Evolutionary conservation across 345 rosid species (phyloP).

Genomic region (Moricandia moricandioides): DNA sequence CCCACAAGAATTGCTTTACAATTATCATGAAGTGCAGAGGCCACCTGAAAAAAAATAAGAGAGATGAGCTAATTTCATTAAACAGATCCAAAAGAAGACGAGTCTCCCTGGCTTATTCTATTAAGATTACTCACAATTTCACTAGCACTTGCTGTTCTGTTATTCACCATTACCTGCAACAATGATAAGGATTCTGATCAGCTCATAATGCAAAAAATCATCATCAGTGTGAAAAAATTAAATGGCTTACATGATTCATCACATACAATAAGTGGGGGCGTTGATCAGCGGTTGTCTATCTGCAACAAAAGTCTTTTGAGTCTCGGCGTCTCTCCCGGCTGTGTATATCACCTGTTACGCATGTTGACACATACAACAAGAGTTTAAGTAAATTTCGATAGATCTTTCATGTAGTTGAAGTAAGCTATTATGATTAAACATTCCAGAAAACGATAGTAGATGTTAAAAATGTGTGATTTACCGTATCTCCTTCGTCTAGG

Average conservation of each 20-base stretch:
- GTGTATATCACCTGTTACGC: slow-evolving; percentile 69
- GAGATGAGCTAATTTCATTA: no score
- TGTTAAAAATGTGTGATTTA: no score
- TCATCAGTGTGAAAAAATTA: background rate
- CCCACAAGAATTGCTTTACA: slow-evolving; percentile 97
- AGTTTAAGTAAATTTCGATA: no score
- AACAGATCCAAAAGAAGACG: background rate
- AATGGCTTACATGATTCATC: slow-evolving; percentile 33
- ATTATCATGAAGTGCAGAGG: slow-evolving; percentile 97
- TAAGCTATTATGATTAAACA: no score
- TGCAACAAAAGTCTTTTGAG: slow-evolving; percentile 60
- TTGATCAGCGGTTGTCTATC: slow-evolving; percentile 59
- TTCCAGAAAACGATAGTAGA: no score
- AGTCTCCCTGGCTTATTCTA: background rate
- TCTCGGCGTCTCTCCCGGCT: slow-evolving; percentile 74
- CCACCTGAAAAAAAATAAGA: slow-evolving; percentile 77
- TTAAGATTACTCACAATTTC: slow-evolving; percentile 68
- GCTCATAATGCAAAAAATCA: background rate
- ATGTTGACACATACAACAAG: background rate
- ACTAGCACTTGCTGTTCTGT: slow-evolving; percentile 92
- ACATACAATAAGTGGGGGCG: slow-evolving; percentile 80
- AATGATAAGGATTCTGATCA: slow-evolving; percentile 2
- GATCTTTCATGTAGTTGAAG: background rate
- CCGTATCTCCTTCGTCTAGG: slow-evolving; percentile 82
- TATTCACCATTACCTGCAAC: slow-evolving; percentile 82